These are phyloP conservation scores for Magnusiomyces ingens DNA, from an alignment of 1,139 yeast genomes.

Conservation along the genomic window DNA sequence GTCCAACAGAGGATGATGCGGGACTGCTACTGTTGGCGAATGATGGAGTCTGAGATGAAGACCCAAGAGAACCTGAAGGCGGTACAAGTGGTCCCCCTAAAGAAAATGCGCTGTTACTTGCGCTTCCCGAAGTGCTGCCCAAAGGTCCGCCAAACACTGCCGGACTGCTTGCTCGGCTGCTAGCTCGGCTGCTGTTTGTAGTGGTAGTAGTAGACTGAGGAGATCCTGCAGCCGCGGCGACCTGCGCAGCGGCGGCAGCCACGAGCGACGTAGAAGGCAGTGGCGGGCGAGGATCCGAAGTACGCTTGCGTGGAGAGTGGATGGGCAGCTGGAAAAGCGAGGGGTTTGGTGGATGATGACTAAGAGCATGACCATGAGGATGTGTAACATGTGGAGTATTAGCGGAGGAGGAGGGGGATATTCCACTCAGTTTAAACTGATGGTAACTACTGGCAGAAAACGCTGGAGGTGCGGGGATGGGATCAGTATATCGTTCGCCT, in stretches of 20 bases:
- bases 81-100: too few species aligned
- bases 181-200: too few species aligned
- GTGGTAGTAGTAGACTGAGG: too few species aligned
- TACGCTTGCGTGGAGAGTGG: neutral
- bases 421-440: conserved; percentile 2
- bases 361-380: too few species aligned
- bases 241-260: neutral
- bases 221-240: neutral
- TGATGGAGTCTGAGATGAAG: conserved; percentile 1
- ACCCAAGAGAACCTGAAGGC: too few species aligned
- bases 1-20: conserved; percentile 6
- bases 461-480: conserved; percentile 9
- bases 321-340: too few species aligned
- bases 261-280: neutral
- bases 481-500: conserved; percentile 38
- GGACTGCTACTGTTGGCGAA: neutral
- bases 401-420: neutral
- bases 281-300: neutral
- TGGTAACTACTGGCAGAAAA: conserved; percentile 5
- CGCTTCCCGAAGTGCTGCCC: too few species aligned
- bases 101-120: neutral
- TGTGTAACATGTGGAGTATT: too few species aligned
- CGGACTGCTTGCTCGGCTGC: too few species aligned
- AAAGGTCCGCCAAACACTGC: too few species aligned
- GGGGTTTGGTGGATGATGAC: too few species aligned